Base-by-base conservation (phyloP, 177 flowering plant genomes). In the Vitis hybrid region DNA sequence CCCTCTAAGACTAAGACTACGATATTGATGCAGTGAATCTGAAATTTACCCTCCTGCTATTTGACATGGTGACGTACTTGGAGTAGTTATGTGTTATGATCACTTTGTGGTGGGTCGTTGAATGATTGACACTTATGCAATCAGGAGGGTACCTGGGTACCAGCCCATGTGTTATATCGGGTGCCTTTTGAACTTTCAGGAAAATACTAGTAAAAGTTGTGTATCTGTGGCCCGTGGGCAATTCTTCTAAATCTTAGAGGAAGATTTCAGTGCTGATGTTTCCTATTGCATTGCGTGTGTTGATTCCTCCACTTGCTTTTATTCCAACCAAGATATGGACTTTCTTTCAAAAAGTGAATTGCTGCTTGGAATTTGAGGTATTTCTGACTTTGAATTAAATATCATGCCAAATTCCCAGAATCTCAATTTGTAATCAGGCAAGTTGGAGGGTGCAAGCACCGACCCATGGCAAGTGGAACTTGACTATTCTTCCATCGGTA, bases 231-330 rank as follows among this genome's bases (percentile, higher is more conserved):
- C 34, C 29, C 3, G 29, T 26, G 29, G 0, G 29, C 29, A 26
- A 26, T 20, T 10, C 59, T 54, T 63, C 45, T 59, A 71, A 66
- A 61, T 66, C 68, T 48, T 34, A 2, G 50, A 67, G 49, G 8
- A 67, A 31, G n/a, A 64, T 74, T 59, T 74, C 15, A 34, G 50
- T 65, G 59, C 58, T 56, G 63, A 67, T 67, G 56, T n/a, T 63
- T 68, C 64, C 51, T 65, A 55, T 22, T 55, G 68, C 56, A 67
- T 29, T 67, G 31, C 58, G 65, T 31, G 50, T 13, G 18, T 63
- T 70, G 74, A 71, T 70, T 63, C 72, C 54, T 67, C 74, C 71
- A 77, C 74, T 67, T 58, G 69, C 71, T 53, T 11, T 29, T 61
- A 74, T 73, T 73, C 77, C 71, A 70, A 55, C 57, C 54, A 48